A percentile compares a stretch with the other conserved stretches of the same genome.
Evolutionary conservation across 2,329 filamentous ascomycete species (phyloP).

Genomic region (Ceratocystis colombiana): DNA sequence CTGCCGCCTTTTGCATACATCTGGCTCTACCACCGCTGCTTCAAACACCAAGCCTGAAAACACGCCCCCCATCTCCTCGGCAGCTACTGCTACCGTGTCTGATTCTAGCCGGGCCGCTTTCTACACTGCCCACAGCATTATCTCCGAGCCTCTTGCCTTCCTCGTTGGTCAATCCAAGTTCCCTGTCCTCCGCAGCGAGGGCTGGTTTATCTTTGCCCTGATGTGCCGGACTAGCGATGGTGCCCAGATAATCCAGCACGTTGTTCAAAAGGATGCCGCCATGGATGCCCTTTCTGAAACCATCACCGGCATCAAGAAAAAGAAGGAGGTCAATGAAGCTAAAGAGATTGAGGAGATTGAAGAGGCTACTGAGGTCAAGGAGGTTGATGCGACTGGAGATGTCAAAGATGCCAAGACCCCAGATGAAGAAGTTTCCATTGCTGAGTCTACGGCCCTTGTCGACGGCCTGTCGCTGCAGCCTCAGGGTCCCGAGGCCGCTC

Average conservation of each 20-base stretch:
- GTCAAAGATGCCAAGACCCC: no score
- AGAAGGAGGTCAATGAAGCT: constrained; percentile 24
- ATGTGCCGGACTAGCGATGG: constrained; percentile 46
- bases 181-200: constrained; percentile 49
- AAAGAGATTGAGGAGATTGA: not conserved
- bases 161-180: constrained; percentile 50
- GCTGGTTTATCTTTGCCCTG: constrained; percentile 53
- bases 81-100: constrained; percentile 21
- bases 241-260: constrained; percentile 37
- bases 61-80: constrained; percentile 21
- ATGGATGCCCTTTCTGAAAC: constrained; percentile 17
- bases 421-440: constrained; percentile 27
- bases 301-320: constrained; percentile 19
- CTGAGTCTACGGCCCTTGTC: constrained; percentile 28
- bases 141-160: constrained; percentile 40
- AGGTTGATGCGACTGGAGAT: constrained; percentile 16
- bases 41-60: not conserved
- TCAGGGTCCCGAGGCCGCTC: constrained; percentile 19
- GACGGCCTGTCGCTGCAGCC: constrained; percentile 30
- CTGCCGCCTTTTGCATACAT: constrained; percentile 44
- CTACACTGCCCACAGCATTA: constrained; percentile 37
- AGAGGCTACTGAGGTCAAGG: constrained; percentile 8
- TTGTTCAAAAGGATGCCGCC: constrained; percentile 32
- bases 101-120: constrained; percentile 33
- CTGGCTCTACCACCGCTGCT: constrained; percentile 29